Evolutionary conservation across 208 protist species (phyloP).

Genomic region (Trypanosoma melophagium): DNA sequence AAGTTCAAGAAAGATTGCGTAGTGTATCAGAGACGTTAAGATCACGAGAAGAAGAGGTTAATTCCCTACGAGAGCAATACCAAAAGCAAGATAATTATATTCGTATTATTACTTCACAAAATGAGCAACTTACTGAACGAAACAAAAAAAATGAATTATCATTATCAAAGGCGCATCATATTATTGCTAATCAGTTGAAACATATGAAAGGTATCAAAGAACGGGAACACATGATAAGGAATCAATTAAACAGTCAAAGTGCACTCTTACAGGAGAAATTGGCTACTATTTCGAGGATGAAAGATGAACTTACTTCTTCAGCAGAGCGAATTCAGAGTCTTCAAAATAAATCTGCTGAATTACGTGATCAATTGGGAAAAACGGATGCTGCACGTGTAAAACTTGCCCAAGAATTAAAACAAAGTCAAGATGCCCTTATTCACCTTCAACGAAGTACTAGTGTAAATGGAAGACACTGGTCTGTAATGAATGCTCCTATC

Average conservation of each 20-base stretch:
- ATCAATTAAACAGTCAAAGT: constrained; percentile 57
- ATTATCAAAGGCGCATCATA: constrained; percentile 82
- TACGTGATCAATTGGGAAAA: constrained; percentile 67
- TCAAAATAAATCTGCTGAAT: constrained; percentile 55
- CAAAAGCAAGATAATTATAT: constrained; percentile 82
- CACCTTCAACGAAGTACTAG: constrained; percentile 78
- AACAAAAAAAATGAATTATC: constrained; percentile 37
- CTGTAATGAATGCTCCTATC: constrained; percentile 25
- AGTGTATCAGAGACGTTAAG: constrained; percentile 42
- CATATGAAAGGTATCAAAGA: constrained; percentile 66
- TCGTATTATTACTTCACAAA: constrained; percentile 67
- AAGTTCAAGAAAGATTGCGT: constrained; percentile 66
- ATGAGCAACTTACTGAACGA: constrained; percentile 55
- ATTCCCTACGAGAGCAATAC: constrained; percentile 61
- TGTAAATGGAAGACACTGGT: constrained; percentile 71
- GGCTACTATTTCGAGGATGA: constrained; percentile 28
- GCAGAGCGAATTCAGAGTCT: constrained; percentile 39
- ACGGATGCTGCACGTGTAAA: constrained; percentile 62
- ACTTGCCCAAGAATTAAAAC: constrained; percentile 71
- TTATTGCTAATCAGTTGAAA: constrained; percentile 83
- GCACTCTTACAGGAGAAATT: constrained; percentile 61
- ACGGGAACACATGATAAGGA: constrained; percentile 48
- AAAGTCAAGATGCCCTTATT: constrained; percentile 73
- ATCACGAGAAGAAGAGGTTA: constrained; percentile 63
- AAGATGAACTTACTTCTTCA: constrained; percentile 48